Conservation (phyloP, 164 flowering plant genomes). For the Akebia trifoliata region DNA sequence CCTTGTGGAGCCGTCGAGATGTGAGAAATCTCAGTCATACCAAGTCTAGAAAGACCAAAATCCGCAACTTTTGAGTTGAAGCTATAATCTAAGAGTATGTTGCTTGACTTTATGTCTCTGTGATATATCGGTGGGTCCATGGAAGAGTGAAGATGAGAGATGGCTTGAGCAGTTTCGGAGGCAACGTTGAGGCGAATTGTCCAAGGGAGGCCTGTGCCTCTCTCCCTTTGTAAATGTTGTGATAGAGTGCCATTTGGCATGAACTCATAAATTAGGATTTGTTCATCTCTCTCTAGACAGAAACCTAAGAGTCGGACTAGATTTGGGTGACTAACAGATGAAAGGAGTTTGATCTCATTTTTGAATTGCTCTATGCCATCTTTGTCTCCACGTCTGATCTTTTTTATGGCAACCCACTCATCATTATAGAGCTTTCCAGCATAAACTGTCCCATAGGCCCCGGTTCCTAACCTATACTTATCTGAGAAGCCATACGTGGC, state of each 20-base stretch:
- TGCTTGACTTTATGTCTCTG: conserved; percentile 87
- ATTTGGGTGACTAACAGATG: conserved; percentile 75
- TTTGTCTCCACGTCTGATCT: conserved; percentile 45
- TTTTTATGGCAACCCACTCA: conserved; percentile 73
- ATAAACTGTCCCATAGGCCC: conserved; percentile 88
- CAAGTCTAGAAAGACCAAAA: conserved; percentile 87
- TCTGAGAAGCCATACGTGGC: conserved; percentile 74
- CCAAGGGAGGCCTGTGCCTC: conserved; percentile 66
- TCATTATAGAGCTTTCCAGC: conserved; percentile 58
- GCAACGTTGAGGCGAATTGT: conserved; percentile 64
- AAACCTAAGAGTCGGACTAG: conserved; percentile 80
- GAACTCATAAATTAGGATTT: conserved; percentile 79
- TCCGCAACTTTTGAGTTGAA: conserved; percentile 81
- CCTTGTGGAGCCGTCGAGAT: conserved; percentile 95
- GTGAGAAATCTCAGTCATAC: conserved; percentile 56
- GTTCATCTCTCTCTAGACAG: conserved; percentile 62
- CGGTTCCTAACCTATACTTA: conserved; percentile 62
- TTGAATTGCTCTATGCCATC: conserved; percentile 63
- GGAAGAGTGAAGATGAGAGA: conserved; percentile 71
- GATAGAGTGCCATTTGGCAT: conserved; percentile 88
- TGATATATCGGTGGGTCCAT: conserved; percentile 77
- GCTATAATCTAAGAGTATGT: conserved; percentile 65
- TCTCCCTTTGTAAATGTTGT: conserved; percentile 67
- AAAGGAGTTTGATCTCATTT: conserved; percentile 80
- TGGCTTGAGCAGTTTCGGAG: conserved; percentile 72